Percentiles rank a stretch among this genome's conserved stretches.
These are phyloP conservation scores for Cucumis hystrix DNA, from an alignment of 306 rosid species.

Conservation along the genomic window DNA sequence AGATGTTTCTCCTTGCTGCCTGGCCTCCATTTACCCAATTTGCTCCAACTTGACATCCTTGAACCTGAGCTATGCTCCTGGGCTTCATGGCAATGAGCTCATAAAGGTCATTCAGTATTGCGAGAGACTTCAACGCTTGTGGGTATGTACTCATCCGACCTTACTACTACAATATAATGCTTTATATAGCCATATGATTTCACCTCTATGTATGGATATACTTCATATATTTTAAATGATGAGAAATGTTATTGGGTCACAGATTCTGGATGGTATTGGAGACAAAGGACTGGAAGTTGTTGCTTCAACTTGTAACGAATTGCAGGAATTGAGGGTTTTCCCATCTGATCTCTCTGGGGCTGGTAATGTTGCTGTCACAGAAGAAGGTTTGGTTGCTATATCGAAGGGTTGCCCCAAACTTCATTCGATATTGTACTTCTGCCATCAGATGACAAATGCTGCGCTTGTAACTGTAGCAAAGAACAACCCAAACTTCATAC, in stretches of 20 bases:
- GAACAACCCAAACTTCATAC: constrained; percentile 78
- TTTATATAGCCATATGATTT: neutral
- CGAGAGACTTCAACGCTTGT: constrained; percentile 58
- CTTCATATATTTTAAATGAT: neutral
- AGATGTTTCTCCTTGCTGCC: constrained; percentile 58
- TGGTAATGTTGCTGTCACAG: constrained; percentile 56
- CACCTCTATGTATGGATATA: neutral
- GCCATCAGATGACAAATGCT: constrained; percentile 95
- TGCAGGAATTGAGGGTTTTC: constrained; percentile 85
- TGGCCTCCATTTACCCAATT: constrained; percentile 52
- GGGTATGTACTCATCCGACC: constrained; percentile 35
- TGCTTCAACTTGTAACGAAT: constrained; percentile 57
- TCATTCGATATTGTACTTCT: constrained; percentile 70
- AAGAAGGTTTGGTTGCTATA: constrained; percentile 73
- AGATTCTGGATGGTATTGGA: constrained; percentile 83
- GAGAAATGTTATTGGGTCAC: constrained; percentile 2
- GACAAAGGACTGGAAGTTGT: constrained; percentile 71
- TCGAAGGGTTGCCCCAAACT: constrained; percentile 78
- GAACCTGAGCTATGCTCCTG: constrained; percentile 86
- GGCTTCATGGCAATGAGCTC: constrained; percentile 47
- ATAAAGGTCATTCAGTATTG: constrained; percentile 41
- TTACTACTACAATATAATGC: neutral
- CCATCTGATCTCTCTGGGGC: constrained; percentile 49
- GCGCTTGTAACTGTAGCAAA: constrained; percentile 79
- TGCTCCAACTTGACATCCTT: constrained; percentile 52